These are phyloP conservation scores for Triticum dicoccoides DNA, from an alignment of 176 grass and related monocot species.

Conservation along the genomic window DNA sequence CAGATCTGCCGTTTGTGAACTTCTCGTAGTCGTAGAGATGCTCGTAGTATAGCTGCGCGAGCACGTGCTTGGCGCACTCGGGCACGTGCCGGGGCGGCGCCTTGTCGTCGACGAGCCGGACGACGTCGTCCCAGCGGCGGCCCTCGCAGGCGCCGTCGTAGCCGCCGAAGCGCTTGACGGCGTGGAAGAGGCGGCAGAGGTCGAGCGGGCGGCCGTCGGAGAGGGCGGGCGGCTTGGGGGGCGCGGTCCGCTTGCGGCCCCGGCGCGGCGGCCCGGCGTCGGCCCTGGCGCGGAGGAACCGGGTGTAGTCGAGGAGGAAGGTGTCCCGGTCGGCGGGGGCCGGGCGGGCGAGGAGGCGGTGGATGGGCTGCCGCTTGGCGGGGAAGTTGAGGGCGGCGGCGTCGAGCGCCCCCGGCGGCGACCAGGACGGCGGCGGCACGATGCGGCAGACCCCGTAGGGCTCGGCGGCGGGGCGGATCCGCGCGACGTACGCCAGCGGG, in stretches of 20 bases:
- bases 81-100: conserved; percentile 51
- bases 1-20: conserved; percentile 26
- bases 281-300: conserved; percentile 47
- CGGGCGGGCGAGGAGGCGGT: conserved; percentile 73
- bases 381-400: conserved; percentile 50
- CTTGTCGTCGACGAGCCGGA: conserved; percentile 44
- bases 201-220: conserved; percentile 72
- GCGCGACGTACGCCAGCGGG: conserved; percentile 65
- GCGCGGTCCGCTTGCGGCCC: conserved; percentile 22
- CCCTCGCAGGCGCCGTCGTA: conserved; percentile 54
- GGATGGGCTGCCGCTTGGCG: conserved; percentile 85
- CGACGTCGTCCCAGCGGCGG: conserved; percentile 67
- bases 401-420: conserved; percentile 57
- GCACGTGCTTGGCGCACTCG: conserved; percentile 81
- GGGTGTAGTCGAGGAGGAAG: conserved; percentile 78
- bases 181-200: conserved; percentile 84
- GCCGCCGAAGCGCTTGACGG: conserved; percentile 77
- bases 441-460: conserved; percentile 88
- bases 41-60: conserved; percentile 78
- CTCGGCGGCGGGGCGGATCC: conserved; percentile 70
- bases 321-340: conserved; percentile 75
- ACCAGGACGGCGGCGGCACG: conserved; percentile 77
- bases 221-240: conserved; percentile 36
- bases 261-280: not conserved
- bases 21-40: conserved; percentile 82